Percentiles rank a stretch among this genome's conserved stretches.
phyloP scores from a whole-genome alignment of 2,329 filamentous ascomycete genomes.

The Verticillium dahliae region DNA sequence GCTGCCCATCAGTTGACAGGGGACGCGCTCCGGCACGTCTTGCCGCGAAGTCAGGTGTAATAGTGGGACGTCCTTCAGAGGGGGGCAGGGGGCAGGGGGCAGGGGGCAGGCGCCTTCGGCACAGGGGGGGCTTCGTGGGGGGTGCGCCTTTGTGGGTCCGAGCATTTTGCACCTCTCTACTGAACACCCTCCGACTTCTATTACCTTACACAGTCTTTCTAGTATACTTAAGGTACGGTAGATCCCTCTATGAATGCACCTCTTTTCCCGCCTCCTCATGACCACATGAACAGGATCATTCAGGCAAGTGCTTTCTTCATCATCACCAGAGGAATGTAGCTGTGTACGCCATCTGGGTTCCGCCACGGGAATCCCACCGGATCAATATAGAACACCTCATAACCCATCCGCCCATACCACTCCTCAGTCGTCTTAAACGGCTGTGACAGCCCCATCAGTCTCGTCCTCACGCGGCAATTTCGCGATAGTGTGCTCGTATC shows the following conservation, averaged over 20 bases:
- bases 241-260: not conserved
- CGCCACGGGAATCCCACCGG: constrained; percentile 13
- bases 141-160: not conserved
- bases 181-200: no score
- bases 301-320: constrained; percentile 16
- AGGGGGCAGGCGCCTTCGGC: not conserved
- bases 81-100: no score
- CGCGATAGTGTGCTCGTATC: no score
- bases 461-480: not conserved
- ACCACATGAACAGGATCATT: no score
- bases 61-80: not conserved
- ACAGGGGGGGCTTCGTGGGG: not conserved
- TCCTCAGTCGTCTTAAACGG: constrained; percentile 15
- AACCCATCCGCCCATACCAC: constrained; percentile 23
- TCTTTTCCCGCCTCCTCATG: no score
- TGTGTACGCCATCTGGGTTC: constrained; percentile 7
- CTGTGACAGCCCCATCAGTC: constrained; percentile 1
- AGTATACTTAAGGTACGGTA: no score
- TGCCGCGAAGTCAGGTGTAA: not conserved
- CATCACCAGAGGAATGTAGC: constrained; percentile 12
- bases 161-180: no score
- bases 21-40: not conserved
- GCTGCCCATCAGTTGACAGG: not conserved
- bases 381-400: constrained; percentile 10
- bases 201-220: no score